A percentile compares a stretch with the other conserved stretches of the same genome.
These are phyloP conservation scores for Rhamnella rubrinervis DNA, from an alignment of 331 rosid genomes.

Conservation along the genomic window DNA sequence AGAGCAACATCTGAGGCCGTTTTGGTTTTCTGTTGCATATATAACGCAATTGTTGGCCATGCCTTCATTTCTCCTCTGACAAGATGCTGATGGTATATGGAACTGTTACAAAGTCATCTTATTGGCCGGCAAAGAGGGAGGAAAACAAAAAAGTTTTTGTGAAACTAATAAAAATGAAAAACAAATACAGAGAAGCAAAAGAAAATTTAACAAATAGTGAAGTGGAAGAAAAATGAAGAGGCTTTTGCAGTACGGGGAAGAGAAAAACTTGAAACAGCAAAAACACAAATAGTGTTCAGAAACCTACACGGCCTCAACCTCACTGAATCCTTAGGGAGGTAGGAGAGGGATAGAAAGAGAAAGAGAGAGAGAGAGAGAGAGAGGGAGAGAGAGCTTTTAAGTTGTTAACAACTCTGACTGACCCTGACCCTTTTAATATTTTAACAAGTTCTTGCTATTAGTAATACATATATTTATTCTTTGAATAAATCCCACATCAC, in stretches of 20 bases:
- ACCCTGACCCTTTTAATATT: constrained; percentile 25
- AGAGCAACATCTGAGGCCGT: constrained; percentile 26
- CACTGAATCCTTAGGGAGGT: constrained; percentile 16
- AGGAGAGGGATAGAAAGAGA: not conserved
- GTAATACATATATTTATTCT: not conserved
- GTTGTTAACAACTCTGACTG: constrained; percentile 37
- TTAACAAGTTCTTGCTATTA: constrained; percentile 16
- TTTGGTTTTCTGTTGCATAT: constrained; percentile 27
- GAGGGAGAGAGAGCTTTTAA: constrained; percentile 19
- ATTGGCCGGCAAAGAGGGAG: constrained; percentile 14
- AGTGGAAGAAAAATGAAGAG: not conserved
- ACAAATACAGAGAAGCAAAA: not conserved
- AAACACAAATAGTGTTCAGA: constrained; percentile 15
- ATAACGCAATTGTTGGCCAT: constrained; percentile 44
- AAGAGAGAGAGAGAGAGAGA: not conserved
- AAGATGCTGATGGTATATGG: constrained; percentile 1
- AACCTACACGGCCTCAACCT: constrained; percentile 9
- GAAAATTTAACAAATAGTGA: constrained; percentile 1
- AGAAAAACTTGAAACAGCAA: constrained; percentile 16
- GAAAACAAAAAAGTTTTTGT: not conserved
- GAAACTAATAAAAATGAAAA: not conserved
- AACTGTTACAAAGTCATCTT: constrained; percentile 35
- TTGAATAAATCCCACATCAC: constrained; percentile 25
- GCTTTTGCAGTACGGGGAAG: constrained; percentile 1
- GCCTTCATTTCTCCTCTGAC: constrained; percentile 27